Percentiles rank a stretch among this genome's conserved stretches.
Evolutionary conservation across 1,284 basidiomycete species (phyloP).

Genomic region (Heterobasidion irregulare): DNA sequence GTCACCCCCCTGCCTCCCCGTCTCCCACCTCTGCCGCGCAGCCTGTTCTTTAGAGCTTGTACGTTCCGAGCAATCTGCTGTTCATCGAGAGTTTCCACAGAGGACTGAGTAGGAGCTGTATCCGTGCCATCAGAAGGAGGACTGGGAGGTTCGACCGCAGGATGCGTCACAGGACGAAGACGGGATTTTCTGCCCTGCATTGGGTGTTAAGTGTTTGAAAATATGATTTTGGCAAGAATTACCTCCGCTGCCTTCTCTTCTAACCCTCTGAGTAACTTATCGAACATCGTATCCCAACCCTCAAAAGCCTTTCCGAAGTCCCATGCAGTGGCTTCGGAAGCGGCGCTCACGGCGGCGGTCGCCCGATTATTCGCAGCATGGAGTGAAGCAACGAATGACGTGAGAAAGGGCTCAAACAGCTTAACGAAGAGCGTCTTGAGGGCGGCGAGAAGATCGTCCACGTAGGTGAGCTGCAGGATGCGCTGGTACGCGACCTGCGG

Average conservation of each 20-base stretch:
- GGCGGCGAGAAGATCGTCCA: constrained; percentile 78
- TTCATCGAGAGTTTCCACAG: constrained; percentile 62
- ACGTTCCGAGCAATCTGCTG: constrained; percentile 91
- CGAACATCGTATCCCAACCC: constrained; percentile 80
- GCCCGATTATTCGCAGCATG: constrained; percentile 48
- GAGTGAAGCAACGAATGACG: constrained; percentile 75
- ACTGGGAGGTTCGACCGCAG: constrained; percentile 29
- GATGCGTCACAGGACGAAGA: constrained; percentile 34
- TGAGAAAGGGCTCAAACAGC: constrained; percentile 76
- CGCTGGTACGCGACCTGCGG: constrained; percentile 93
- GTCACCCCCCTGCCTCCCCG: constrained; percentile 43
- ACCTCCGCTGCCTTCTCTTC: constrained; percentile 74
- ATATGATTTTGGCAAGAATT: constrained; percentile 11
- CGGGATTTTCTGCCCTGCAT: constrained; percentile 62
- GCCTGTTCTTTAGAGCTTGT: constrained; percentile 79
- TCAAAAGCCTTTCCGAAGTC: constrained; percentile 67
- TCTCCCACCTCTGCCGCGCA: constrained; percentile 61
- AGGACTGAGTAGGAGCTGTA: constrained; percentile 55
- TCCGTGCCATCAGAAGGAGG: constrained; percentile 55
- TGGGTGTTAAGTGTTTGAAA: constrained; percentile 1
- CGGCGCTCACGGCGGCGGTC: constrained; percentile 24
- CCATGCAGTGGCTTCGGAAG: constrained; percentile 36
- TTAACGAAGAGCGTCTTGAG: constrained; percentile 82
- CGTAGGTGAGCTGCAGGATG: constrained; percentile 91
- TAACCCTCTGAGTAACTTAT: constrained; percentile 65